Base-by-base conservation (phyloP, 164 flowering plant genomes). In the Liriodendron chinense region DNA sequence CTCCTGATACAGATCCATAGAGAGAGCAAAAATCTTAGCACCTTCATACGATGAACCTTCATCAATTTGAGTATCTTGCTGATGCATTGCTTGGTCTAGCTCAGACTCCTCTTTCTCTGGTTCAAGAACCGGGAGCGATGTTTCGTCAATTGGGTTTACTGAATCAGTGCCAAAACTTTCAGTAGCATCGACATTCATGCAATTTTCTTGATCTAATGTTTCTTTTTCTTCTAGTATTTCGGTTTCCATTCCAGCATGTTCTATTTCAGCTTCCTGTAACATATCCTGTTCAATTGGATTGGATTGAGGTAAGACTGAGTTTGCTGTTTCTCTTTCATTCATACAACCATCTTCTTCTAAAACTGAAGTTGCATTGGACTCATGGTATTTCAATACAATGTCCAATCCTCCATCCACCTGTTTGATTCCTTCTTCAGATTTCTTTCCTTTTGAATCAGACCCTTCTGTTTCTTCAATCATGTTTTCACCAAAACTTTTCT, bases 221-320 rank as follows among this genome's bases (percentile, higher is more conserved):
- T 50, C 2, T 70, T 56, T 77, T 6, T 56, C 2, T 70, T 47
- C 62, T 57, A 7, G 12, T 9, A 2, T 78, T 26, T 74, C 65
- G 5, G 70, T 22, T 71, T 43, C 70, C 21, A 53, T 22, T 69
- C 64, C 6, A 25, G n/a, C 34, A 47, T 24, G 50, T 78, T 53
- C 71, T 59, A 48, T 64, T 1, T 26, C 57, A 10, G 74, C 10
- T 70, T 65, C 63, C 66, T 71, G 75, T 34, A 72, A 71, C 1
- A 34, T 74, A 70, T 53, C 47, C 76, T 34, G 59, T 70, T 78
- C 65, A 34, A 7, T 64, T n/a, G 65, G 74, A 48, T 69, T n/a
- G 0, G 65, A 68, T n/a, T 77, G 78, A 23, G 43, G 25, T 12
- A 67, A 26, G 28, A 18, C 22, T 8, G 26, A 61, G 4, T 47